Evolutionary conservation across 169 alveolate species (phyloP).

Genomic region (Plasmodium fragile): DNA sequence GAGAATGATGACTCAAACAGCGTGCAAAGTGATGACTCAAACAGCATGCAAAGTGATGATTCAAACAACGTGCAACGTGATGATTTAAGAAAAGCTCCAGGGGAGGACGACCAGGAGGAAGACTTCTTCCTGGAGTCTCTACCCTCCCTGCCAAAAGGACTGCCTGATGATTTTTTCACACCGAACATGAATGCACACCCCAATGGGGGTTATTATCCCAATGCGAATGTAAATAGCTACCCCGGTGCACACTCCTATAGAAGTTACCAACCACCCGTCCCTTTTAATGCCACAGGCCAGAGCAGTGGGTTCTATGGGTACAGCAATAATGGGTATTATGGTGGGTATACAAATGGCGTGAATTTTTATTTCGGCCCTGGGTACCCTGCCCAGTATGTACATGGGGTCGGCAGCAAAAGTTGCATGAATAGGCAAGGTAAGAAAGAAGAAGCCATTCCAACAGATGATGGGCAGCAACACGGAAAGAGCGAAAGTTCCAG

Average conservation of each 20-base stretch:
- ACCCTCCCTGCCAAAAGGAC: constrained; percentile 65
- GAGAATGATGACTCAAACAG: neutral
- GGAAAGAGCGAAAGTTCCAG: neutral
- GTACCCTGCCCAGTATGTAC: neutral
- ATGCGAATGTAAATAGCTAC: neutral
- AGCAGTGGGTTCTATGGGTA: neutral
- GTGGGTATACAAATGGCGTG: neutral
- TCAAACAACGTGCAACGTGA: neutral
- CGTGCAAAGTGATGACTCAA: neutral
- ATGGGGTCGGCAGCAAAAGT: neutral
- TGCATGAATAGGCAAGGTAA: neutral
- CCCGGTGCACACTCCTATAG: neutral
- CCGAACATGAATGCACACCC: neutral
- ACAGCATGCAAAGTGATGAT: neutral
- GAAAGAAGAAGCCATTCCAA: neutral
- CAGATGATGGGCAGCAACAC: neutral
- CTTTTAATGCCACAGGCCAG: neutral
- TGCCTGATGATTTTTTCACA: constrained; percentile 24
- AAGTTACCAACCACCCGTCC: neutral
- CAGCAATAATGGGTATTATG: constrained; percentile 6
- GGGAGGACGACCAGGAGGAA: neutral
- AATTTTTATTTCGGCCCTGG: constrained; percentile 1
- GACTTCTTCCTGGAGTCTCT: constrained; percentile 57
- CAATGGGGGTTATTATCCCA: neutral
- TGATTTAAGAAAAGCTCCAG: neutral